Evolutionary conservation across 1,139 yeast genomes (phyloP).

Genomic region (Sugiyamaella grinbergsii): DNA sequence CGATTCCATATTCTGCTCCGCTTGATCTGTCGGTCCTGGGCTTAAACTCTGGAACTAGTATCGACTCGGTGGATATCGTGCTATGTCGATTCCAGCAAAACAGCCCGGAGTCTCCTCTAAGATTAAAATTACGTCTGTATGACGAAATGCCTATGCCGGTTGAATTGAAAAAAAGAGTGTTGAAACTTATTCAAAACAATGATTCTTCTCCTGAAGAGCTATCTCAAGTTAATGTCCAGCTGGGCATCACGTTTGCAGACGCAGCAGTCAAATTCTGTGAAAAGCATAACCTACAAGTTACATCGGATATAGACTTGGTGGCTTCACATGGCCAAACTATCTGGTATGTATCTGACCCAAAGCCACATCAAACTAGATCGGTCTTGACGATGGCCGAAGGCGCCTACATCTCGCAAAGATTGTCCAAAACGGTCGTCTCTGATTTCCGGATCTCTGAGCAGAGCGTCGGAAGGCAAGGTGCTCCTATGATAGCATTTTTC

Average conservation of each 20-base stretch:
- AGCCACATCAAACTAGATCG: conserved; percentile 25
- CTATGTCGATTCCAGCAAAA: conserved; percentile 26
- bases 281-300: conserved; percentile 20
- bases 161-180: conserved; percentile 24
- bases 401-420: conserved; percentile 25
- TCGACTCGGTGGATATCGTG: conserved; percentile 29
- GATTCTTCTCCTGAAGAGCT: conserved; percentile 29
- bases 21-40: conserved; percentile 25
- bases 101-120: conserved; percentile 21
- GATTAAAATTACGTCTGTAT: conserved; percentile 21
- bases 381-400: conserved; percentile 31
- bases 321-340: conserved; percentile 33
- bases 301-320: conserved; percentile 25
- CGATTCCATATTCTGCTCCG: neutral
- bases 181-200: conserved; percentile 26
- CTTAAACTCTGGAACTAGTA: conserved; percentile 29
- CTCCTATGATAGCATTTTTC: conserved; percentile 31
- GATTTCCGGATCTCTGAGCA: conserved; percentile 31
- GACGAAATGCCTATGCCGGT: conserved; percentile 26
- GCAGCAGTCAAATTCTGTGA: conserved; percentile 26
- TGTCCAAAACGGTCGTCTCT: conserved; percentile 27
- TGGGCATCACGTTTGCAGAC: conserved; percentile 29
- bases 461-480: conserved; percentile 32
- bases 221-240: conserved; percentile 27
- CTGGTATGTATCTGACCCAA: conserved; percentile 31